These are phyloP conservation scores for Lactarius deliciosus DNA, from an alignment of 768 basidiomycete species.

Conservation along the genomic window DNA sequence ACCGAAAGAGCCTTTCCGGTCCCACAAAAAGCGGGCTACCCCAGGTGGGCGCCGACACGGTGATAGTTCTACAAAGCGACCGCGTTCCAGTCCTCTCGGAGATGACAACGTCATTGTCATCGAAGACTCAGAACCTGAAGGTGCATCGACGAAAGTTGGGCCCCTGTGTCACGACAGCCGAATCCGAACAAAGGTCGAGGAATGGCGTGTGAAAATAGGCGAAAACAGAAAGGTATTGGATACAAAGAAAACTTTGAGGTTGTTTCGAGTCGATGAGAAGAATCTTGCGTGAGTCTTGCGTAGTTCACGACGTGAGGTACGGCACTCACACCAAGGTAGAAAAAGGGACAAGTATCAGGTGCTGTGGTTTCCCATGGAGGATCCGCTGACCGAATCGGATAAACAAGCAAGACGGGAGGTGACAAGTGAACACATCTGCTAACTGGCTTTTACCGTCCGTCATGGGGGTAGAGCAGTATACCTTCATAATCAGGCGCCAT, in stretches of 20 bases:
- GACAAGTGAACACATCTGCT: slow-evolving; percentile 45
- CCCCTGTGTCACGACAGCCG: slow-evolving; percentile 25
- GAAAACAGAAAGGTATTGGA: slow-evolving; percentile 32
- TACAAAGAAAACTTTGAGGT: slow-evolving; percentile 41
- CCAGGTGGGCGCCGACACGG: not conserved
- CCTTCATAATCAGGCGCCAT: not conserved
- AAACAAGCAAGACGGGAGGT: slow-evolving; percentile 51
- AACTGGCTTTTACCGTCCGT: not conserved
- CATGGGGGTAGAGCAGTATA: not conserved
- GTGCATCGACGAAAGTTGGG: slow-evolving; percentile 2
- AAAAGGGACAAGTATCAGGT: slow-evolving; percentile 71
- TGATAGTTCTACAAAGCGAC: slow-evolving; percentile 25
- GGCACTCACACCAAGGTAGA: slow-evolving; percentile 38
- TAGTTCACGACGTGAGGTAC: not conserved
- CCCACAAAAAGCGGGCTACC: slow-evolving; percentile 10
- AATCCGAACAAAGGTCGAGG: not conserved
- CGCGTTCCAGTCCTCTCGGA: slow-evolving; percentile 9
- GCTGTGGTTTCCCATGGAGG: slow-evolving; percentile 73
- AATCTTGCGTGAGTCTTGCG: slow-evolving; percentile 43
- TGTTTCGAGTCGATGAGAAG: slow-evolving; percentile 49
- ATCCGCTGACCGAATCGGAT: slow-evolving; percentile 57
- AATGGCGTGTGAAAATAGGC: not conserved
- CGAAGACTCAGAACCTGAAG: slow-evolving; percentile 34
- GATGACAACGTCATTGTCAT: slow-evolving; percentile 31
- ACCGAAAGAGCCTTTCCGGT: slow-evolving; percentile 9